phyloP scores from a whole-genome alignment of 306 rosid genomes.

The Oxytropis ochrocephala region DNA sequence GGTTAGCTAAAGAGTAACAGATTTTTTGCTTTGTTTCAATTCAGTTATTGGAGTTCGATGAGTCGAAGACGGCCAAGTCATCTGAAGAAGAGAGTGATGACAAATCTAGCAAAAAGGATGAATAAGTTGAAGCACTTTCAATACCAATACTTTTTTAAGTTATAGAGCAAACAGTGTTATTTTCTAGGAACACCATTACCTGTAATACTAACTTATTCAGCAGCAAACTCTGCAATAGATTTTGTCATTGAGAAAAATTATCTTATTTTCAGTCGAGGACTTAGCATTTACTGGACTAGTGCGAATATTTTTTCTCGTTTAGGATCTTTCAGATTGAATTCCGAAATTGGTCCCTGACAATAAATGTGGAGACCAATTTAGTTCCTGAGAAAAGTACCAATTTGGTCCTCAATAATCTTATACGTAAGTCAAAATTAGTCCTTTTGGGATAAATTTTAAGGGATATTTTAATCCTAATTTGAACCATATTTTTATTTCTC shows the following conservation, averaged over 20 bases:
- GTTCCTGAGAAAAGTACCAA: too few relatives aligned
- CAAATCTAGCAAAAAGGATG: slow-evolving; percentile 57
- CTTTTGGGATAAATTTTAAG: too few relatives aligned
- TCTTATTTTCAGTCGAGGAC: not conserved
- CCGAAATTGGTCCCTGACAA: too few relatives aligned
- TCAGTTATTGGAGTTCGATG: slow-evolving; percentile 75
- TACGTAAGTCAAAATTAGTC: too few relatives aligned
- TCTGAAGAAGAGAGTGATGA: slow-evolving; percentile 44
- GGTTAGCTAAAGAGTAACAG: not conserved
- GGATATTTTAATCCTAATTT: too few relatives aligned
- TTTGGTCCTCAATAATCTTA: too few relatives aligned
- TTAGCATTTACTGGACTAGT: not conserved
- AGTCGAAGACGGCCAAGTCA: slow-evolving; percentile 42
- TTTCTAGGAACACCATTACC: slow-evolving; percentile 28
- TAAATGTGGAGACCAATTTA: too few relatives aligned
- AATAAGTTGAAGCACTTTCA: slow-evolving; percentile 24
- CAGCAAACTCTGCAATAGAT: slow-evolving; percentile 32
- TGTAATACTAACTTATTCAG: slow-evolving; percentile 37
- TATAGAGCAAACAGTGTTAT: not conserved
- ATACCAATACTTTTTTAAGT: not conserved
- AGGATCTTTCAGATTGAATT: not conserved
- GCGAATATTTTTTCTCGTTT: not conserved
- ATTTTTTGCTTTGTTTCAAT: slow-evolving; percentile 3
- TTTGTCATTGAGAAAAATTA: slow-evolving; percentile 33
- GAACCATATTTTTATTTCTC: too few relatives aligned